Conservation (phyloP, 768 basidiomycete species). For the Leucocoprinus birnbaumii region DNA sequence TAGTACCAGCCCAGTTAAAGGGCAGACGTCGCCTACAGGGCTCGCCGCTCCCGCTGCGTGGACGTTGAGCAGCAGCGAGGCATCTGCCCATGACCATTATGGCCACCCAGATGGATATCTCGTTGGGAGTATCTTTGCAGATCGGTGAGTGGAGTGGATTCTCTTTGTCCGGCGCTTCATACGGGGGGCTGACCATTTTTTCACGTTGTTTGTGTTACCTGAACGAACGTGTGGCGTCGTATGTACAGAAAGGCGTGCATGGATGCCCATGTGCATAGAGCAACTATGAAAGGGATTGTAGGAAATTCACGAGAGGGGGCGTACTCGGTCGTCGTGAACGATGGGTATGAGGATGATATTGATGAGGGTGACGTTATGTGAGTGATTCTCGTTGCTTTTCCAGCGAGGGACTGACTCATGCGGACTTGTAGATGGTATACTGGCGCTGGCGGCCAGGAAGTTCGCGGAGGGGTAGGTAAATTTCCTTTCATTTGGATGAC, state of each 20-base stretch:
- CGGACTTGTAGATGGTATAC: constrained; percentile 32
- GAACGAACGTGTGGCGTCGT: not conserved
- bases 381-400: constrained; percentile 13
- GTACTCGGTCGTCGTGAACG: constrained; percentile 37
- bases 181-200: not conserved
- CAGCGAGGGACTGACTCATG: not conserved
- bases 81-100: constrained; percentile 5
- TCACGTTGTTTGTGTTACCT: too few relatives aligned
- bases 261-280: constrained; percentile 25
- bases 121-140: constrained; percentile 4
- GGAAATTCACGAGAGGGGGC: constrained; percentile 29
- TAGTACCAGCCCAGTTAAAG: not conserved
- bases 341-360: constrained; percentile 37
- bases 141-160: not conserved
- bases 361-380: constrained; percentile 39
- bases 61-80: not conserved
- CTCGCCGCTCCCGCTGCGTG: not conserved
- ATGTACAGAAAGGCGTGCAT: constrained; percentile 24
- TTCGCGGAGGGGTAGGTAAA: not conserved
- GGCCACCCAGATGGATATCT: constrained; percentile 6
- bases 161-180: not conserved
- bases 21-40: not conserved
- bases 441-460: constrained; percentile 29
- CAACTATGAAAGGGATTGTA: constrained; percentile 31
- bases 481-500: not conserved